Base-by-base conservation (phyloP, 371 early-diverging fungal species). In the Lichtheimia hyalospora region DNA sequence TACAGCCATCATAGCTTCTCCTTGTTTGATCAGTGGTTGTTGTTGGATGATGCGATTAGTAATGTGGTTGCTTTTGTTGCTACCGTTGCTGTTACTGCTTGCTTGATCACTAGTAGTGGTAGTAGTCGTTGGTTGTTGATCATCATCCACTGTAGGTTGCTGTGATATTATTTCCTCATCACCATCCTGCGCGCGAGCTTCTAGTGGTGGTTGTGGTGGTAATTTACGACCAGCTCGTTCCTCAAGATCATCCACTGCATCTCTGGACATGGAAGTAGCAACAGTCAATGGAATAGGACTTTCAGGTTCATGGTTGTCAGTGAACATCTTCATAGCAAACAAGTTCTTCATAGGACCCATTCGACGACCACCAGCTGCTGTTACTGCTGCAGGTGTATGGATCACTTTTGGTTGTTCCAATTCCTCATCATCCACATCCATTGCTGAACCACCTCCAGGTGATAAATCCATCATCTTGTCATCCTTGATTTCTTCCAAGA, bases 371-470 rank as follows among this genome's bases (percentile, higher is more conserved):
- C 77, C 75, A 12, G 77, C 75, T 2, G 75, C 65, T 2, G 71
- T 72, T 0, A 77, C 74, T n/a, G 81, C 77, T 5, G 81, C 81
- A 41, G 77, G 70, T 12, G 73, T 80, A 39, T 73, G 74, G n/a
- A 76, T 71, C 18, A 64, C 58, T 34, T 73, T 70, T 12, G 34
- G 62, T 7, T 40, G 42, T 15, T 34, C 55, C 13, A 44, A 23
- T 34, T 56, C 18, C 44, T 68, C 61, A 18, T 8, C 34, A 34
- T 34, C 34, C 34, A 34, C 34, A 34, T 34, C 34, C 34, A 62
- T 23, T 2, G 67, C 70, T 61, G 43, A 14, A 13, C 49, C 55
- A 23, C 41, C 20, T 27, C 18, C 54, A 18, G 39, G 28, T 14
- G 62, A 59, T n/a, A 27, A 24, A 21, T 62, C 60, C 50, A 43